Evolutionary conservation across 164 flowering plant species (phyloP).

Genomic region (Magnolia changhungtana): DNA sequence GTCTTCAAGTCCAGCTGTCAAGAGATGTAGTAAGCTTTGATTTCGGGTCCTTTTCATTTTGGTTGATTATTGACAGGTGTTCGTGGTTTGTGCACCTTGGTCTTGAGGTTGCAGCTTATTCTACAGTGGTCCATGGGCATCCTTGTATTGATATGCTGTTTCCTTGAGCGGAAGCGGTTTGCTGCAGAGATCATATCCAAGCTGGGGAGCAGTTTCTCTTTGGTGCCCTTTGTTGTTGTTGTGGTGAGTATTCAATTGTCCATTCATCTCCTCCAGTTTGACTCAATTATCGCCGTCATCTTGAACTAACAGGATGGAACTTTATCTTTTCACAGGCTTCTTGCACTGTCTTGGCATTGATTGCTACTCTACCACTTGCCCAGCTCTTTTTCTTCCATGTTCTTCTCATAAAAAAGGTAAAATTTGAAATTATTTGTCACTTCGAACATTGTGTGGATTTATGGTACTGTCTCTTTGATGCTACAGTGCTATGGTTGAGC

Average conservation of each 20-base stretch:
- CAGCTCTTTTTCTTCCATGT: conserved; percentile 99
- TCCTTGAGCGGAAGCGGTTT: conserved; percentile 69
- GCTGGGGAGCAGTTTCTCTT: conserved; percentile 94
- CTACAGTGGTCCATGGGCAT: conserved; percentile 94
- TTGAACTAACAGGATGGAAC: conserved; percentile 7
- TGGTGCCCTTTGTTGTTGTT: conserved; percentile 82
- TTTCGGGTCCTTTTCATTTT: conserved; percentile 34
- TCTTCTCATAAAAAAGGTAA: conserved; percentile 91
- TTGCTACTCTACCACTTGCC: conserved; percentile 88
- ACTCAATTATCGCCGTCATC: neutral
- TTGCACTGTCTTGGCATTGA: conserved; percentile 91
- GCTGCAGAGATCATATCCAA: conserved; percentile 68
- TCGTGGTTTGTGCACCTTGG: conserved; percentile 58
- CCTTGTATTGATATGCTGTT: conserved; percentile 78
- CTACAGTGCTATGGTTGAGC: neutral
- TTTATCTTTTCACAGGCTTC: conserved; percentile 50
- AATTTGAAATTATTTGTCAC: too few relatives aligned
- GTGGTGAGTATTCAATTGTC: conserved; percentile 56
- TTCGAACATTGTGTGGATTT: too few relatives aligned
- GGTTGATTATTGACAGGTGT: conserved; percentile 54
- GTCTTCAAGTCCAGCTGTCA: conserved; percentile 8
- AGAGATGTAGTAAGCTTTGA: conserved; percentile 34
- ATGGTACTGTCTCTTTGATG: too few relatives aligned
- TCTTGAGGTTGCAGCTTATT: conserved; percentile 91
- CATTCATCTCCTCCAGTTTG: conserved; percentile 1